phyloP scores from a whole-genome alignment of 2,329 filamentous ascomycete genomes.

The Orbilia oligospora region DNA sequence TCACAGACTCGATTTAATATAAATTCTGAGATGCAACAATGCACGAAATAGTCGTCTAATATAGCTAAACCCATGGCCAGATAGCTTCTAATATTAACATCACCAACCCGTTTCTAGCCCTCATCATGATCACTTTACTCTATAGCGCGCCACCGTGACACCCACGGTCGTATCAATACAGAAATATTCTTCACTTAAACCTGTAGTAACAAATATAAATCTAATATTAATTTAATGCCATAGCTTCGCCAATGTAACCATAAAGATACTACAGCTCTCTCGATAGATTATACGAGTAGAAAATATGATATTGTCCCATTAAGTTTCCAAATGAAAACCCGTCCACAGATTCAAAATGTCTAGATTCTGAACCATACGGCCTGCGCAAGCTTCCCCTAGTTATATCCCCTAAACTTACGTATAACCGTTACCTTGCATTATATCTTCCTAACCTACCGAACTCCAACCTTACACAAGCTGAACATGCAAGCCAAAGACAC shows the following conservation, averaged over 20 bases:
- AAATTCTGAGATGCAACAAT: neutral
- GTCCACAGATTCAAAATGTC: too few species aligned
- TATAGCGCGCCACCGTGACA: neutral
- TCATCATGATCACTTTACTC: neutral
- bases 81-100: neutral
- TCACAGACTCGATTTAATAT: constrained; percentile 7
- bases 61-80: neutral
- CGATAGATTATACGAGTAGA: too few species aligned
- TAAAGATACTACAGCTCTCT: too few species aligned
- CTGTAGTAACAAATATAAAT: neutral
- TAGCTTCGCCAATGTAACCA: too few species aligned
- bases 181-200: neutral
- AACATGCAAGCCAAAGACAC: constrained; percentile 3
- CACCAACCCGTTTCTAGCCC: neutral
- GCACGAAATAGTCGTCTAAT: neutral
- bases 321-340: too few species aligned
- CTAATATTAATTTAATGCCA: neutral
- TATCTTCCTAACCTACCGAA: constrained; percentile 15
- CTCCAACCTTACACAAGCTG: constrained; percentile 27
- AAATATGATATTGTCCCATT: too few species aligned
- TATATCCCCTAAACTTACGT: constrained; percentile 4
- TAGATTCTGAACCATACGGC: neutral
- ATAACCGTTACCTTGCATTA: constrained; percentile 23
- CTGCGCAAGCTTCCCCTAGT: neutral
- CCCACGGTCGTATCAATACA: neutral